Evolutionary conservation across 805 yeast species (phyloP), one percentile per base, ranked within the genome.

Genomic region (Jamesozyma lodderae): DNA sequence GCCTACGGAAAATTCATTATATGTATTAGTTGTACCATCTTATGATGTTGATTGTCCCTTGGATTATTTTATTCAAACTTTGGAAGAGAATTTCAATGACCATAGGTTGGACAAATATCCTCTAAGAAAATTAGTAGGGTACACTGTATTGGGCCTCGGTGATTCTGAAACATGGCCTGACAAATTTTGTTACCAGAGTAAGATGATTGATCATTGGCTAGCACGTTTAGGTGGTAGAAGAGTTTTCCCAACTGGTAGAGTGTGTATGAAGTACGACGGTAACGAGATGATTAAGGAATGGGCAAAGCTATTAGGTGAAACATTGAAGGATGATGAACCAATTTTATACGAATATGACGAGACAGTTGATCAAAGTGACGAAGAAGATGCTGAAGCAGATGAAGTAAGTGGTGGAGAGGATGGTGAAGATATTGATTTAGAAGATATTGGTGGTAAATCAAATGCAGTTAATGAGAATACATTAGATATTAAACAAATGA

Each of bases 41-140:
- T 87, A 87, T 55, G 96, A 86, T 47, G 82, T 88, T 0, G 96
- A 87, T 57, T 83, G 94, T 1, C 96, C 96, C 11, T 69, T 88
- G 23, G 96, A 87, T 59, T 88, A 77, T 54, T 85, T 86, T 58
- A 64, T 87, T 40, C 94, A 84, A 50, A 77, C 83, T 31, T 66
- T 87, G 47, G 70, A 75, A 45, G 96, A 87, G 39, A 85, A 94
- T 1, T 75, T 75, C 43, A 79, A 80, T 44, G 96, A 87, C 58
- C 85, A 85, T 64, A 70, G 96, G 47, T 73, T 87, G 24, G 95
- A 86, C 53, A 83, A 83, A 44, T 78, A 75, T 46, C 95, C 96
- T 3, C 64, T 87, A 49, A 65, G 73, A 22, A 61, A 69, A 28
- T 57, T 88, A 15, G 68, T 78, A 4, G 96, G 96, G 0, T 88